Evolutionary conservation across 2,329 filamentous ascomycete species (phyloP), one percentile per base, ranked within the genome.

Genomic region (Plenodomus tracheiphilus): DNA sequence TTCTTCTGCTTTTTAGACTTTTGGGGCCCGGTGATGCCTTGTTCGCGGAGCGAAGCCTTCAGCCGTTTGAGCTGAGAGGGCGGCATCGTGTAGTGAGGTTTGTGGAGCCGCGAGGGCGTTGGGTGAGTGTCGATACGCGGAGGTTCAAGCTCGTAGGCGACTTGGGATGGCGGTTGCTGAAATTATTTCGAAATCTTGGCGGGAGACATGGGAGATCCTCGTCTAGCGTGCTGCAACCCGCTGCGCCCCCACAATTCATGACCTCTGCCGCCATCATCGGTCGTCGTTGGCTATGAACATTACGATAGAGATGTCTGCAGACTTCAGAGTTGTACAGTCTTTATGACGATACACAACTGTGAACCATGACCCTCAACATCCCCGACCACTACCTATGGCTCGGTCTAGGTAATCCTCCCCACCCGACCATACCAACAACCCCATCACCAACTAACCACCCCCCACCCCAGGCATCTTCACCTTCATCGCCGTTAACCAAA

Each of bases 41-140:
- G 89, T 49, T 97, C 91, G 54, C 86, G 84, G 39, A 99, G 81
- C 9, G 92, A 96, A 60, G 89, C 83, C 77, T 97, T 99, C 38
- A 99, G 83, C 74, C 92, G 88, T 77, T 97, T 99, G 49, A 99
- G 82, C 78, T 99, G 95, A 11, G 95, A 99, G 55, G 92, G 90
- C 61, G 93, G 86, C 94, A 99, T 99, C 7, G 30, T 55, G 22
- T 15, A 20, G 30, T 7, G 17, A 5, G 2, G 15, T 9, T 18
- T 15, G 17, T 39, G 9, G 30, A 39, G 39, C 25, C 38, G 39
- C 39, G 15, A 32, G 22, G 36, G 39, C 41, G 34, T 41, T 34
- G 47, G 21, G 13, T 20, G 19, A 32, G 30, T 41, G 39, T n/a
- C n/a, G n/a, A n/a, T n/a, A n/a, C n/a, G n/a, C n/a, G n/a, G n/a